phyloP scores from a whole-genome alignment of 805 yeast genomes.

The Candida anglica region DNA sequence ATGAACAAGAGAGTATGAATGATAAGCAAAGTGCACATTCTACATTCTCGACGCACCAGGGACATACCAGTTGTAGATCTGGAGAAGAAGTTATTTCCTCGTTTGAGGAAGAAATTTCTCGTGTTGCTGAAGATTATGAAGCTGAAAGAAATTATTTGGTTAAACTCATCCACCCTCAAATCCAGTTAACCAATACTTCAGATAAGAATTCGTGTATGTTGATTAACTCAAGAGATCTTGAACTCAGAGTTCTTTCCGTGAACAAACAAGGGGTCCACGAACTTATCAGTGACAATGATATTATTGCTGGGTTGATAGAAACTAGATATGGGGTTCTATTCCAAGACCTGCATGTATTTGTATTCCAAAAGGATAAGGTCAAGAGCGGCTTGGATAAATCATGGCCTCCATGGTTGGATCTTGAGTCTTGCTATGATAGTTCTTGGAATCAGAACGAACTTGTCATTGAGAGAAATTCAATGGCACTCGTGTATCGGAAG shows the following conservation, averaged over 20 bases:
- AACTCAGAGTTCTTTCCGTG: constrained; percentile 45
- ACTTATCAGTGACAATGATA: constrained; percentile 25
- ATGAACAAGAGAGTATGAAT: constrained; percentile 14
- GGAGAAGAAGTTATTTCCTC: constrained; percentile 36
- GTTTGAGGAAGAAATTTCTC: constrained; percentile 52
- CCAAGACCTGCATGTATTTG: constrained; percentile 53
- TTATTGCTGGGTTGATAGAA: constrained; percentile 43
- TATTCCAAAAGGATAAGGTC: constrained; percentile 45
- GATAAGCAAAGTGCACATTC: constrained; percentile 10
- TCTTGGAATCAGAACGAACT: constrained; percentile 22
- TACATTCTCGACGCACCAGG: background rate
- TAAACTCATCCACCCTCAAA: constrained; percentile 75
- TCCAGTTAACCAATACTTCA: constrained; percentile 54
- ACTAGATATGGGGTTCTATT: constrained; percentile 53
- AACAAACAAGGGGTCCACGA: constrained; percentile 39
- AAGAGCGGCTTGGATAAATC: constrained; percentile 41
- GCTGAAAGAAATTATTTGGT: constrained; percentile 57
- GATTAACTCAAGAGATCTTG: constrained; percentile 56
- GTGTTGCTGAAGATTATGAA: constrained; percentile 36
- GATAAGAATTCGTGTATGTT: constrained; percentile 47
- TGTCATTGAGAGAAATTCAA: constrained; percentile 30
- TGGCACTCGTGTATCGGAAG: constrained; percentile 42
- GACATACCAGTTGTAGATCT: constrained; percentile 6
- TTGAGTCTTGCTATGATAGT: constrained; percentile 60
- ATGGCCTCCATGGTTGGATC: constrained; percentile 92